These are phyloP conservation scores for Cronartium quercuum DNA, from an alignment of 1,284 basidiomycete genomes.

Conservation along the genomic window DNA sequence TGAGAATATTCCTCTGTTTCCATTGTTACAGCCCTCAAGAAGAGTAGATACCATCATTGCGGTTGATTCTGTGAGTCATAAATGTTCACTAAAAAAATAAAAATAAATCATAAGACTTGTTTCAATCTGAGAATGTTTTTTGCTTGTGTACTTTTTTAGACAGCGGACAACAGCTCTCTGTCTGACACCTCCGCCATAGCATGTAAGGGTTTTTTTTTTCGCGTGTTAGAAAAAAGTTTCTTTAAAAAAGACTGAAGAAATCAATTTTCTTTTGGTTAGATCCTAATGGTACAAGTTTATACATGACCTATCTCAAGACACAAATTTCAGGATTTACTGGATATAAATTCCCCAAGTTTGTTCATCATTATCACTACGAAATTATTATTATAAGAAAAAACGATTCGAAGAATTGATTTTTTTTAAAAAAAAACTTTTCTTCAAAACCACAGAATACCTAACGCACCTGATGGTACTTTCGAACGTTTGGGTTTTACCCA, in stretches of 20 bases:
- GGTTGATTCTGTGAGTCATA: slow-evolving; percentile 28
- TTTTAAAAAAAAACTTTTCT: not conserved
- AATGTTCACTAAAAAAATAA: not conserved
- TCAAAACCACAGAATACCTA: slow-evolving; percentile 18
- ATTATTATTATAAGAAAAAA: not conserved
- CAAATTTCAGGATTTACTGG: slow-evolving; percentile 13
- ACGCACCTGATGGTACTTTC: slow-evolving; percentile 29
- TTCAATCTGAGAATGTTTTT: not conserved
- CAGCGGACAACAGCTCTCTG: not conserved
- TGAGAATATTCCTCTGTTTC: slow-evolving; percentile 33
- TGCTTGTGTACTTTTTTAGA: not conserved
- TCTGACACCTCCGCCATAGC: not conserved
- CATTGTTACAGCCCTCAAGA: slow-evolving; percentile 34
- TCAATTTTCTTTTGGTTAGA: not conserved
- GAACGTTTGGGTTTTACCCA: slow-evolving; percentile 14
- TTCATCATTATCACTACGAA: not conserved
- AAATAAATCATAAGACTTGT: not conserved
- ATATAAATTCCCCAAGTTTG: slow-evolving; percentile 28
- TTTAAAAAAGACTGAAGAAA: not conserved
- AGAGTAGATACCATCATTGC: slow-evolving; percentile 30
- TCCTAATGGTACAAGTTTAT: slow-evolving; percentile 35
- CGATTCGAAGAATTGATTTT: not conserved
- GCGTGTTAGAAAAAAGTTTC: not conserved
- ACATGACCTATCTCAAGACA: slow-evolving; percentile 14
- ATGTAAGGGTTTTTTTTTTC: not conserved